Base-by-base conservation (phyloP, 2,329 filamentous ascomycete species). In the Verticillium longisporum region DNA sequence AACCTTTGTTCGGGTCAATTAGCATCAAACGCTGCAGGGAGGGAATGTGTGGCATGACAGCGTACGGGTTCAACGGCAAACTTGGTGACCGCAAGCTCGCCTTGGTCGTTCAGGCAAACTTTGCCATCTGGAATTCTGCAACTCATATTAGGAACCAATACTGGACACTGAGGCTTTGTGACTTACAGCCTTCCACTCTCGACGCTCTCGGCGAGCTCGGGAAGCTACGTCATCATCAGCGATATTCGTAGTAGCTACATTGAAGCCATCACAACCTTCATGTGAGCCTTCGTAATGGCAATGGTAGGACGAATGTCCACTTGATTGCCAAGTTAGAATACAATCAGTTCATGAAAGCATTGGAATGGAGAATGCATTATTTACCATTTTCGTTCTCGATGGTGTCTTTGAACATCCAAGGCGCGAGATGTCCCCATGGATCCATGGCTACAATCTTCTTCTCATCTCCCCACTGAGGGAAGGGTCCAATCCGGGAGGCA, bases 361-460 rank as follows among this genome's bases (percentile, higher is more conserved):
- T 11, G 57, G 56, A n/a, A n/a, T 13, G 31, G 11, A 2, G 14
- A 15, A n/a, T n/a, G 26, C 15, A 45, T 18, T 55, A 69, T 73
- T 60, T 73, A 85, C 85, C 77, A 67, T 91, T 86, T 55, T 97
- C 87, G 58, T 88, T 86, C 57, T 90, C 82, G 68, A 95, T 92
- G 55, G 85, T 82, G 64, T 94, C 87, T 65, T 89, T 90, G 78
- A 89, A 96, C 2, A 96, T 77, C 88, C 89, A 93, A 9, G 91
- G 91, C 9, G 89, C 85, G 63, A 97, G 79, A 77, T 98, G 95
- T 6, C 95, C 94, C 73, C 89, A 91, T 0, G 94, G 94, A 72
- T 98, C 95, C 92, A 99, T 97, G 18, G 94, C 91, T 14, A 98
- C 94, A 65, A 99, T 98, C 80, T 97, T 98, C 75, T 91, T 92